Evolutionary conservation across 805 yeast species (phyloP), one percentile per base, ranked within the genome.

Genomic region (Monosporozyma unispora): DNA sequence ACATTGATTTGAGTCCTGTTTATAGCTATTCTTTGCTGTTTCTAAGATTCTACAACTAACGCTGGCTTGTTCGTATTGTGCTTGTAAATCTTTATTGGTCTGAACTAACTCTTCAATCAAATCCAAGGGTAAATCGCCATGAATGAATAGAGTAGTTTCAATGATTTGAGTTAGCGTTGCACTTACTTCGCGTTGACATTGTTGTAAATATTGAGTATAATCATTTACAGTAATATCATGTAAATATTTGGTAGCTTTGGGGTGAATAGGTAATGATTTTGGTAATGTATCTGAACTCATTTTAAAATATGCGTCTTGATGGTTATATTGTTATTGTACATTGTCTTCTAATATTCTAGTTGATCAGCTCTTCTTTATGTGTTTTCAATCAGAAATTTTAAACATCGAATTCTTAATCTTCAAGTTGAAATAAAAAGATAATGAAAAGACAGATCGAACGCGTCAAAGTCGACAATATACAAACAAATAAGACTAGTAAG

Each of bases 181-280:
- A 2, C 43, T 29, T 35, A 62, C 46, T 45, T 60, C 59, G n/a
- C 49, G 48, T 18, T 54, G 55, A 18, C 54, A 53, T 21, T 45
- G 48, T 9, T 50, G 44, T 18, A 51, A 54, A 23, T 52, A 37
- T 4, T 45, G 31, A 4, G 54, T 44, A 3, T 49, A 19, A 44
- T 60, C 64, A 8, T 37, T 29, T 5, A 52, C 35, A 7, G 46
- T 47, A 42, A 61, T 37, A 12, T 48, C 47, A 39, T 56, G 60
- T 28, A 62, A 53, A 18, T 49, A 47, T 14, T 40, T 46, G 12
- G 50, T 50, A 3, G 56, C 50, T 8, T 49, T 46, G 9, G 50
- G 55, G 49, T 60, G 62, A 38, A 62, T 29, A 8, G 66, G 66
- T 18, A 59, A 53, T 3, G 51, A 47, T 2, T 39, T 14, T 14